Percentiles rank a stretch among this genome's conserved stretches.
phyloP scores from a whole-genome alignment of 306 rosid species.

The Vicia villosa region DNA sequence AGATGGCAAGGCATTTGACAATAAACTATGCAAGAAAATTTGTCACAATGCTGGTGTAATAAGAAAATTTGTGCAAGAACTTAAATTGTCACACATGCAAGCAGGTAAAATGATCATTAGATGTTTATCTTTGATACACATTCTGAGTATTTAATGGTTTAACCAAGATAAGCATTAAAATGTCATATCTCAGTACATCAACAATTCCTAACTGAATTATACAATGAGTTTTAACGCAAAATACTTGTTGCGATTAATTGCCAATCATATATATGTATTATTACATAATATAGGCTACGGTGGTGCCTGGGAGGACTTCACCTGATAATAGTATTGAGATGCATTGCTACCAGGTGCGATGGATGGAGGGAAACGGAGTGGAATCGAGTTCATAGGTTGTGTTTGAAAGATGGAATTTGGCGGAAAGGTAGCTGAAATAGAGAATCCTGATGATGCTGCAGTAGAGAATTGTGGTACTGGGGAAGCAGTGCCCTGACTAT shows the following conservation, averaged over 20 bases:
- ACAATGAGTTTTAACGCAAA: slow-evolving; percentile 43
- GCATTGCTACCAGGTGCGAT: slow-evolving; percentile 45
- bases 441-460: slow-evolving; percentile 99
- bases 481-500: slow-evolving; percentile 61
- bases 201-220: slow-evolving; percentile 48
- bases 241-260: slow-evolving; percentile 24
- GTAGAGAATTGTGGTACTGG: slow-evolving; percentile 77
- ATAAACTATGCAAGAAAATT: no score
- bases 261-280: slow-evolving; percentile 9
- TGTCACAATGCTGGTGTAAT: no score
- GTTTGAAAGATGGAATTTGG: slow-evolving; percentile 56
- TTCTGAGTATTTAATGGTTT: not conserved
- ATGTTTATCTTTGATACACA: not conserved
- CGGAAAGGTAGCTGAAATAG: slow-evolving; percentile 70
- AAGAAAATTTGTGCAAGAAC: no score
- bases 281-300: slow-evolving; percentile 38
- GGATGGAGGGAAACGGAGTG: slow-evolving; percentile 64
- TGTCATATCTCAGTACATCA: slow-evolving; percentile 32
- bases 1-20: no score
- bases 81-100: no score
- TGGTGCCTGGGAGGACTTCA: slow-evolving; percentile 54
- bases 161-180: slow-evolving; percentile 8
- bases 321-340: slow-evolving; percentile 54
- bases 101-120: no score
- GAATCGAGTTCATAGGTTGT: slow-evolving; percentile 44